Base-by-base conservation (phyloP, 768 basidiomycete species). In the Podaxis sp. region DNA sequence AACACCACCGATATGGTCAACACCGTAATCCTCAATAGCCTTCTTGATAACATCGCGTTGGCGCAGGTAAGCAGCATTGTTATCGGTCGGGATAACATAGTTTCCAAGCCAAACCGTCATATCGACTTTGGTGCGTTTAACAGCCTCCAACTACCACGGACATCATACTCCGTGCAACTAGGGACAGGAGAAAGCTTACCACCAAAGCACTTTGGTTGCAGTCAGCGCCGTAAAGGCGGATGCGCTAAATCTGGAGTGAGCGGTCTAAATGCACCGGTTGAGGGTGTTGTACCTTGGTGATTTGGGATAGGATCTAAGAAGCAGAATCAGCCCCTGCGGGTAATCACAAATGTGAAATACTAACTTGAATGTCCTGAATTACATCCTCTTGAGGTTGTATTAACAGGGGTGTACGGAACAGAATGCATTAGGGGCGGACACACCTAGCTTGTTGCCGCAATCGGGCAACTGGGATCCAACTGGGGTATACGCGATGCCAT, bases 401-500 rank as follows among this genome's bases (percentile, higher is more conserved):
- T 12, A 55, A 28, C 33, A 17, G 26, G 24, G 24, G 53, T 61
- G 5, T 28, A 2, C 13, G 48, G 15, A 12, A 30, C 6, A 56
- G 9, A 30, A 13, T 15, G 11, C 11, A 19, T 59, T 33, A 12
- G 19, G 52, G 30, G 5, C 22, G 42, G 26, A 76, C 79, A 42
- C 42, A 81, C 80, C 67, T 28, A 84, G 70, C 6, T 71, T 73
- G 59, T 82, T 88, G 9, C 87, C 88, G 67, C 92, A 94, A 38
- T 82, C 70, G 0, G 92, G 92, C 24, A 87, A 72, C 67, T 88
- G 85, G n/a, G 88, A 86, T 44, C 87, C 87, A 19, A 77, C 76
- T 8, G 95, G 94, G 0, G 93, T 94, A 73, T 96, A 96, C 0
- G 95, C 95, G 24, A 96, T 70, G 4, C 91, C 95, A 72, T 88